phyloP scores from a whole-genome alignment of 108 stramenopile species.

The Pseudonitzschia multistriata region DNA sequence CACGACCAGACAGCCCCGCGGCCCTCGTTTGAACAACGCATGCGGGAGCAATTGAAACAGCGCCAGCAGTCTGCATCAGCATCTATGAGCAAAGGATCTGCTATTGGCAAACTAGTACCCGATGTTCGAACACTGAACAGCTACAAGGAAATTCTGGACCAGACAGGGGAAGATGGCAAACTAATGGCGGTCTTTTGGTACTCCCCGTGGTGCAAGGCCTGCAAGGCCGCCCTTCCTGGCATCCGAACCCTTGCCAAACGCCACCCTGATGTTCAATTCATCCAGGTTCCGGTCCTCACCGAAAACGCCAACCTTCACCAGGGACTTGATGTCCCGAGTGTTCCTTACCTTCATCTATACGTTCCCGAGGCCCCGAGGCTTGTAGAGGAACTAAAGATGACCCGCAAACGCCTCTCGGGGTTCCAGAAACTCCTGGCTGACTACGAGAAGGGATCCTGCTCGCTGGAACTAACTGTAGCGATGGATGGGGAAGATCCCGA shows the following conservation, averaged over 20 bases:
- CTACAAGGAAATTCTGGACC: slow-evolving; percentile 51
- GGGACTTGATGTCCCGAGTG: slow-evolving; percentile 62
- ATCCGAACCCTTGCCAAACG: slow-evolving; percentile 53
- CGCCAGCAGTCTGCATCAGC: background rate
- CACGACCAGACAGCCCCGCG: background rate
- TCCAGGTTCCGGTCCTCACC: slow-evolving; percentile 69
- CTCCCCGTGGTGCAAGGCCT: slow-evolving; percentile 80
- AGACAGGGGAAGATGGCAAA: slow-evolving; percentile 26
- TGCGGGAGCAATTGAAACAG: slow-evolving; percentile 3
- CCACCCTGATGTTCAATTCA: slow-evolving; percentile 47
- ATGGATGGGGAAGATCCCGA: background rate
- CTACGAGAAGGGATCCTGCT: slow-evolving; percentile 22
- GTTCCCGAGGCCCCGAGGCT: slow-evolving; percentile 54
- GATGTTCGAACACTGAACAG: slow-evolving; percentile 52
- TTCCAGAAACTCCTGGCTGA: slow-evolving; percentile 26
- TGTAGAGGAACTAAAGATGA: slow-evolving; percentile 48
- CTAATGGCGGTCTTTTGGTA: slow-evolving; percentile 79
- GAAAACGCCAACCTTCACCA: slow-evolving; percentile 70
- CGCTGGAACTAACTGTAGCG: slow-evolving; percentile 5
- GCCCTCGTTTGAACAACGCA: slow-evolving; percentile 1
- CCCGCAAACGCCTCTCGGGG: slow-evolving; percentile 17
- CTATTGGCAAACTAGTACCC: slow-evolving; percentile 11
- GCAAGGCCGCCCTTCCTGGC: slow-evolving; percentile 66
- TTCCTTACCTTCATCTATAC: slow-evolving; percentile 77
- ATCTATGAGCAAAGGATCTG: background rate